phyloP scores from a whole-genome alignment of 805 yeast species.

The Starmerella asiatica region DNA sequence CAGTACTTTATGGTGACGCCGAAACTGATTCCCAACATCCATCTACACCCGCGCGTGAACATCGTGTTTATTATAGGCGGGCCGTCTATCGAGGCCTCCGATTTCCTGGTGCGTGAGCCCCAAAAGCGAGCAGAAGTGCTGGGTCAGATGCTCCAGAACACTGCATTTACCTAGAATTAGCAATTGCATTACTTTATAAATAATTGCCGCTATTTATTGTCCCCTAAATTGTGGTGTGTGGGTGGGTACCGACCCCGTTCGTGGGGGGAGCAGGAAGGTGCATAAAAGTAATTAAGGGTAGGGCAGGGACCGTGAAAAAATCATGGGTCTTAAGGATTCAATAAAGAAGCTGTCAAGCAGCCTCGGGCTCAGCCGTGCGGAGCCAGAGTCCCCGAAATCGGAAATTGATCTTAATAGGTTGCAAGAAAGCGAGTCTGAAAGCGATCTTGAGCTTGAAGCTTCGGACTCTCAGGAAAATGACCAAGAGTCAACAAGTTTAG shows the following conservation, averaged over 20 bases:
- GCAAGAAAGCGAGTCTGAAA: slow-evolving; percentile 28
- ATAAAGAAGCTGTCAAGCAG: slow-evolving; percentile 18
- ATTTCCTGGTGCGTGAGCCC: too few relatives aligned
- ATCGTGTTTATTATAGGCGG: slow-evolving; percentile 71
- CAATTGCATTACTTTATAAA: too few relatives aligned
- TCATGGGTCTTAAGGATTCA: slow-evolving; percentile 22
- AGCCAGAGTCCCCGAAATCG: slow-evolving; percentile 22
- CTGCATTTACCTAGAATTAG: too few relatives aligned
- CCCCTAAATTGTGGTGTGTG: too few relatives aligned
- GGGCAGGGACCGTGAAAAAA: neutral
- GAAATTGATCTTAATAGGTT: slow-evolving; percentile 22
- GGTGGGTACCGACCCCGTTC: too few relatives aligned
- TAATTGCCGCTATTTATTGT: too few relatives aligned
- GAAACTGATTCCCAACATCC: slow-evolving; percentile 63
- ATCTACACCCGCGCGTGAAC: slow-evolving; percentile 66
- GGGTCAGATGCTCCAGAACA: too few relatives aligned
- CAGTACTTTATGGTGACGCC: slow-evolving; percentile 93
- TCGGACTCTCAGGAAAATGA: slow-evolving; percentile 30
- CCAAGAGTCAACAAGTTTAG: slow-evolving; percentile 25
- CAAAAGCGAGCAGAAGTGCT: too few relatives aligned
- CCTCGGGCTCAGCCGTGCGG: slow-evolving; percentile 17
- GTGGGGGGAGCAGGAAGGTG: too few relatives aligned
- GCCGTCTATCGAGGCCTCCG: slow-evolving; percentile 1
- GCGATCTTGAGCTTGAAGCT: slow-evolving; percentile 14
- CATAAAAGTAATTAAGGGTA: too few relatives aligned